Percentiles rank a stretch among this genome's conserved stretches.
phyloP scores from a whole-genome alignment of 225 moss, liverwort and hornwort genomes.

The Polytrichum commune region DNA sequence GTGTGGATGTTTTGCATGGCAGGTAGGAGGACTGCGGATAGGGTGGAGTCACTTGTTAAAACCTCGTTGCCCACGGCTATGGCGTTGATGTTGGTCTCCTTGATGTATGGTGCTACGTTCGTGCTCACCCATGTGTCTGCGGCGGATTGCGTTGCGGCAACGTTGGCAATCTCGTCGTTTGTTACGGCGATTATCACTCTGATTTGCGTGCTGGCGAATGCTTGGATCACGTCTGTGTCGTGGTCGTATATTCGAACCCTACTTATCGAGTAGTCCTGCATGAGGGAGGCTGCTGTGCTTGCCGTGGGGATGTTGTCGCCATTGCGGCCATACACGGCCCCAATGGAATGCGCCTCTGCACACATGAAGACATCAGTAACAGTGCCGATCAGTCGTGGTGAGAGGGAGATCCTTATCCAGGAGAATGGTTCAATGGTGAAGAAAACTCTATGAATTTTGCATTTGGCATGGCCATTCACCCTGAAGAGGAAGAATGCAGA shows the following conservation, averaged over 20 bases:
- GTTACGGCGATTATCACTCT: slow-evolving; percentile 48
- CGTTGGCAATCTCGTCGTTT: slow-evolving; percentile 40
- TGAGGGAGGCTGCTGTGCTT: slow-evolving; percentile 40
- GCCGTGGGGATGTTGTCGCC: slow-evolving; percentile 63
- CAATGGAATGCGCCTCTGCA: slow-evolving; percentile 55
- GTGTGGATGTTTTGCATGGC: slow-evolving; percentile 76
- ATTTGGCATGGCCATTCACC: neutral
- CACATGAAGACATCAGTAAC: neutral
- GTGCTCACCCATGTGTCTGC: slow-evolving; percentile 64
- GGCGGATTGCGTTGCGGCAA: slow-evolving; percentile 33
- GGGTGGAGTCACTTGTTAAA: slow-evolving; percentile 24
- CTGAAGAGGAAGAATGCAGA: neutral
- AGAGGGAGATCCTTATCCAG: neutral
- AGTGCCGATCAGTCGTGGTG: neutral
- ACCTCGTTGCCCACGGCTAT: slow-evolving; percentile 82
- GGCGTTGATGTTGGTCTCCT: slow-evolving; percentile 58
- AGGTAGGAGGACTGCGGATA: slow-evolving; percentile 38
- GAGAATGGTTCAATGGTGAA: neutral
- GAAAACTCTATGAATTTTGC: no score
- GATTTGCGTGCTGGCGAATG: slow-evolving; percentile 56
- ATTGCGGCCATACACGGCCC: slow-evolving; percentile 66
- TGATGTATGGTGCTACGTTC: slow-evolving; percentile 53
- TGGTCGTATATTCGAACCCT: slow-evolving; percentile 72
- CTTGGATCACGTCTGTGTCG: slow-evolving; percentile 38
- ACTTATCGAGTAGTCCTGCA: slow-evolving; percentile 50